Base-by-base conservation (phyloP, 2,329 filamentous ascomycete species). In the Truncatella angustata region DNA sequence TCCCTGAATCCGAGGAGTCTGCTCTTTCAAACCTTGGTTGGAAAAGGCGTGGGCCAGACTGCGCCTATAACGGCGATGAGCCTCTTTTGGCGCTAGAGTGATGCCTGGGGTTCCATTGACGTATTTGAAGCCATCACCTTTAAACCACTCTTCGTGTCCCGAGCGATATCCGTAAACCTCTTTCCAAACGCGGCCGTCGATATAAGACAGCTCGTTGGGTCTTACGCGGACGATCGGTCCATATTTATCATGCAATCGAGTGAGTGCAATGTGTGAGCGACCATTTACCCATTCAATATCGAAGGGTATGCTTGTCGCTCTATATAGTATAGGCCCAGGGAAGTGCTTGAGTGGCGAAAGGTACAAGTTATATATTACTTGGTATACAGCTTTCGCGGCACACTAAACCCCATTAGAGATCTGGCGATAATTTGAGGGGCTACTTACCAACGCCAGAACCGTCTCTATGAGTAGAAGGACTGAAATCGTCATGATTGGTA, bases 51-150 rank as follows among this genome's bases (percentile, higher is more conserved):
- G 48, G 2, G 52, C 52, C 14, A 52, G 39, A 5, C 55, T n/a
- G 7, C 52, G 53, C 4, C 56, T 54, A 21, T 54, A 45, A 5
- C 56, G 52, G n/a, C 54, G 52, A 26, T 58, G 54, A 32, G 50
- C 40, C 2, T 28, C 45, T 24, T 23, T 32, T 12, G 23, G 7
- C 4, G 47, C 35, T n/a, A 24, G 24, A 12, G 42, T 3, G 24
- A 50, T 50, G 23, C 47, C 36, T 4, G 37, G 23, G 7, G n/a
- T 18, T 14, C 37, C 35, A 16, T 43, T 43, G 16, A 28, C n/a
- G 28, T 43, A 50, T 12, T 7, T 20, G 26, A 50, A 18, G 6
- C 23, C 16, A 6, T 50, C 47, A 12, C 35, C 36, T 28, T 50
- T 50, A 36, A 42, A 28, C 35, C 35, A 50, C 18, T 50, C 47